A percentile compares a stretch with the other conserved stretches of the same genome.
Evolutionary conservation across 768 basidiomycete species (phyloP).

Genomic region (Candolleomyces efflorescens): DNA sequence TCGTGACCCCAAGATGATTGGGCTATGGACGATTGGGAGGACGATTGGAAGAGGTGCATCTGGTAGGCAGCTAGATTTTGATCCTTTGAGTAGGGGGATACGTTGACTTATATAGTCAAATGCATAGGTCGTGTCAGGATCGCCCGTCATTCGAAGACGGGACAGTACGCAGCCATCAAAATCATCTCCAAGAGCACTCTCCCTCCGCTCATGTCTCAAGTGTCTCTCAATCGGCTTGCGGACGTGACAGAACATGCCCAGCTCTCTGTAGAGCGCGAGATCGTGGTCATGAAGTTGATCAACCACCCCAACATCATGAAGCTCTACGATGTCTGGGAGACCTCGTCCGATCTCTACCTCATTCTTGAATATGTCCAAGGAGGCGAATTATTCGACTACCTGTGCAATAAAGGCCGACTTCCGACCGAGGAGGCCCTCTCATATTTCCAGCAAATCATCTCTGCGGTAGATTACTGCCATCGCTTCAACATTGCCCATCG

Average conservation of each 20-base stretch:
- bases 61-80: slow-evolving; percentile 38
- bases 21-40: slow-evolving; percentile 79
- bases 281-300: slow-evolving; percentile 96
- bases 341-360: slow-evolving; percentile 80
- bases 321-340: slow-evolving; percentile 97
- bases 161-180: slow-evolving; percentile 90
- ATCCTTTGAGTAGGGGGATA: no score
- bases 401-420: slow-evolving; percentile 75
- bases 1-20: slow-evolving; percentile 63
- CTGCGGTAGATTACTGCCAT: slow-evolving; percentile 89
- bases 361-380: slow-evolving; percentile 94
- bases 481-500: slow-evolving; percentile 93
- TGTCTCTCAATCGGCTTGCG: slow-evolving; percentile 63
- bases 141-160: slow-evolving; percentile 83
- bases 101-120: background rate
- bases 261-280: slow-evolving; percentile 86
- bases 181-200: slow-evolving; percentile 80
- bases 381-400: slow-evolving; percentile 92
- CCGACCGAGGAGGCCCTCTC: slow-evolving; percentile 67
- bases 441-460: slow-evolving; percentile 93
- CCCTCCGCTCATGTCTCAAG: slow-evolving; percentile 42
- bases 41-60: slow-evolving; percentile 81
- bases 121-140: slow-evolving; percentile 80
- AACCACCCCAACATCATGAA: slow-evolving; percentile 94
- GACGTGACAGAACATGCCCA: slow-evolving; percentile 75